phyloP scores from a whole-genome alignment of 768 basidiomycete genomes.

The Hericium coralloides region DNA sequence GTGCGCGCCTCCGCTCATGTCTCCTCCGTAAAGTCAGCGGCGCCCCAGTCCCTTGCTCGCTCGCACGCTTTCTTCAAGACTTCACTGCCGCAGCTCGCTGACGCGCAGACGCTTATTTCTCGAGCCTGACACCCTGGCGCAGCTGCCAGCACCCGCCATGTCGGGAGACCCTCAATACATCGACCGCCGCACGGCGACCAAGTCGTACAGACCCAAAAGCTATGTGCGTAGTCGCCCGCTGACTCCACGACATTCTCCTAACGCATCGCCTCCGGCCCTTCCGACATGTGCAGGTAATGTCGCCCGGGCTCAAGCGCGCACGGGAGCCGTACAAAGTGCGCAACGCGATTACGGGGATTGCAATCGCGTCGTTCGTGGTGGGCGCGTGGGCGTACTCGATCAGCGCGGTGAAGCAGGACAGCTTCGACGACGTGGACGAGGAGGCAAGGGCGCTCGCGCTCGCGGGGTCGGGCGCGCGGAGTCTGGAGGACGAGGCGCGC shows the following conservation, averaged over 20 bases:
- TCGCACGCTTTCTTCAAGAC: no score
- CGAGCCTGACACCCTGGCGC: no score
- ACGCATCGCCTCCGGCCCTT: not conserved
- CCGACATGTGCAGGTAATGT: slow-evolving; percentile 39
- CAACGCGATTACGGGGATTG: slow-evolving; percentile 72
- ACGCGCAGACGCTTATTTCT: no score
- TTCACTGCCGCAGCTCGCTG: no score
- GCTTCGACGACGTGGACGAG: slow-evolving; percentile 33
- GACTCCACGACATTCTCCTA: not conserved
- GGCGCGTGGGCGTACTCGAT: slow-evolving; percentile 92
- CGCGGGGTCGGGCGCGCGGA: slow-evolving; percentile 4
- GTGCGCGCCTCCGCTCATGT: no score
- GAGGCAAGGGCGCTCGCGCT: slow-evolving; percentile 38
- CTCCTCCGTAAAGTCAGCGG: no score
- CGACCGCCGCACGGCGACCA: slow-evolving; percentile 31
- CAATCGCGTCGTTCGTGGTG: slow-evolving; percentile 63
- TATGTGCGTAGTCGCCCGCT: slow-evolving; percentile 29
- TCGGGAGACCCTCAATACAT: slow-evolving; percentile 25
- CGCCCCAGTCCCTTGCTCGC: no score
- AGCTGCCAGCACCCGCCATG: not conserved
- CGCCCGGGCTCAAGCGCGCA: slow-evolving; percentile 79
- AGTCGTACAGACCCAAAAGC: slow-evolving; percentile 44
- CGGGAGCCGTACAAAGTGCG: slow-evolving; percentile 72
- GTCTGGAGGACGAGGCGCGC: not conserved
- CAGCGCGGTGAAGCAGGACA: slow-evolving; percentile 31